phyloP scores from a whole-genome alignment of 2,329 filamentous ascomycete genomes.

The Neocucurbitaria cava region DNA sequence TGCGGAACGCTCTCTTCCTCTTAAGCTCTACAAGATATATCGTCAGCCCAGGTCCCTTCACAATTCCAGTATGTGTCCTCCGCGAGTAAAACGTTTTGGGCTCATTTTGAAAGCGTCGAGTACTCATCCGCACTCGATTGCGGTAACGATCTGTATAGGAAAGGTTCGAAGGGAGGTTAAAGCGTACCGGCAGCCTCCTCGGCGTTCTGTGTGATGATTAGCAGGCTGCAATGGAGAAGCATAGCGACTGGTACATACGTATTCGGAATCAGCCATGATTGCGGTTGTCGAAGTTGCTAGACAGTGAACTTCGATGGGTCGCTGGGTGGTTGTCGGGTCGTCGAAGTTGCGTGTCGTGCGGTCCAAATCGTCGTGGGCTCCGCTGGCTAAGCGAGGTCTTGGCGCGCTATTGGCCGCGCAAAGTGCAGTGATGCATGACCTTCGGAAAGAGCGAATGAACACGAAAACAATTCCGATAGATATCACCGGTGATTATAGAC shows the following conservation, averaged over 20 bases:
- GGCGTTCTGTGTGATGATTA: constrained; percentile 71
- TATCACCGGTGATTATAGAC: background rate
- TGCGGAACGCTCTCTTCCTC: constrained; percentile 99
- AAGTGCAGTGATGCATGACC: background rate
- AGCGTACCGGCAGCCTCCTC: constrained; percentile 86
- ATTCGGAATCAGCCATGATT: constrained; percentile 88
- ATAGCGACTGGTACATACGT: constrained; percentile 68
- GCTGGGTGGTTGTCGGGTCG: constrained; percentile 41
- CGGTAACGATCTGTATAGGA: constrained; percentile 1
- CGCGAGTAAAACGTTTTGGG: background rate
- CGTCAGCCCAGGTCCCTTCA: constrained; percentile 34
- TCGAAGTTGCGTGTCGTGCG: constrained; percentile 10
- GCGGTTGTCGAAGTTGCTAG: constrained; percentile 58
- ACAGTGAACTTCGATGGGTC: constrained; percentile 48
- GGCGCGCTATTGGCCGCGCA: constrained; percentile 8
- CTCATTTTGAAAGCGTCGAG: constrained; percentile 1
- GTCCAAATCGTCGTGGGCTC: constrained; percentile 3
- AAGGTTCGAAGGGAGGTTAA: constrained; percentile 15
- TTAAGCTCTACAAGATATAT: constrained; percentile 76
- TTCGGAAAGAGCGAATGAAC: background rate
- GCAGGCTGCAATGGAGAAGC: constrained; percentile 19
- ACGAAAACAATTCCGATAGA: background rate
- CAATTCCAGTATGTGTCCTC: constrained; percentile 3
- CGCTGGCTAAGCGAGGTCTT: constrained; percentile 4
- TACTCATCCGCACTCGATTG: constrained; percentile 16